These are phyloP conservation scores for Calycina marina DNA, from an alignment of 2,329 filamentous ascomycete genomes.

Conservation along the genomic window DNA sequence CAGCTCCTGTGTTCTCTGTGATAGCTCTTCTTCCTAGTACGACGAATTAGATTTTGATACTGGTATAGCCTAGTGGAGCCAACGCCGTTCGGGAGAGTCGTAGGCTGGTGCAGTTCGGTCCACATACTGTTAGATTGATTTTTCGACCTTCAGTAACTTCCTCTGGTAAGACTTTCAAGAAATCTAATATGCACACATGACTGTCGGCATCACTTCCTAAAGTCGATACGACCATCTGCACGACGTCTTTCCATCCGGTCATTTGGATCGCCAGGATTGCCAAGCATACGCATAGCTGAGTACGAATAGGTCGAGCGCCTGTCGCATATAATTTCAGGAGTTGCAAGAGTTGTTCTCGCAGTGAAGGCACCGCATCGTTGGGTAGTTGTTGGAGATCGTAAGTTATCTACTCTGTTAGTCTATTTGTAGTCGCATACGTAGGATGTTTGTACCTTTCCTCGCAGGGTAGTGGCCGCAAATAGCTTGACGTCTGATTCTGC, in stretches of 20 bases:
- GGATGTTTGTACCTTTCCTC: conserved; percentile 67
- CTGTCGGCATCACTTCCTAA: conserved; percentile 64
- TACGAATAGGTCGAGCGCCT: conserved; percentile 71
- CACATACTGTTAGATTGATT: conserved; percentile 96
- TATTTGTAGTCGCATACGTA: background rate
- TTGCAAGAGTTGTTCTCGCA: conserved; percentile 72
- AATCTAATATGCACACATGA: conserved; percentile 83
- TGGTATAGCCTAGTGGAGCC: conserved; percentile 22
- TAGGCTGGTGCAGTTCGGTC: conserved; percentile 40
- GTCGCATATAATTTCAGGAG: conserved; percentile 69
- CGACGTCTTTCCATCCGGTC: conserved; percentile 86
- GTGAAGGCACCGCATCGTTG: conserved; percentile 53
- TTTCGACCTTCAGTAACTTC: conserved; percentile 99
- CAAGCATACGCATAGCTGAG: conserved; percentile 88
- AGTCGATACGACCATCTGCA: conserved; percentile 64
- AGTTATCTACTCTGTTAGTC: conserved; percentile 54
- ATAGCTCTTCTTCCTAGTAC: conserved; percentile 85
- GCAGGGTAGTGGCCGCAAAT: conserved; percentile 91
- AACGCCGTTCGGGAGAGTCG: conserved; percentile 22
- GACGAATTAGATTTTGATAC: conserved; percentile 33
- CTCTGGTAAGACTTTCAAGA: conserved; percentile 90
- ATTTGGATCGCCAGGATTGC: conserved; percentile 94
- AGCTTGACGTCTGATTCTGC: conserved; percentile 75
- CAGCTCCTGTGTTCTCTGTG: conserved; percentile 71
- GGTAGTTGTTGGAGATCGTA: conserved; percentile 90